Conservation (phyloP, 78 protist species). For the Mastigamoeba balamuthi region DNA sequence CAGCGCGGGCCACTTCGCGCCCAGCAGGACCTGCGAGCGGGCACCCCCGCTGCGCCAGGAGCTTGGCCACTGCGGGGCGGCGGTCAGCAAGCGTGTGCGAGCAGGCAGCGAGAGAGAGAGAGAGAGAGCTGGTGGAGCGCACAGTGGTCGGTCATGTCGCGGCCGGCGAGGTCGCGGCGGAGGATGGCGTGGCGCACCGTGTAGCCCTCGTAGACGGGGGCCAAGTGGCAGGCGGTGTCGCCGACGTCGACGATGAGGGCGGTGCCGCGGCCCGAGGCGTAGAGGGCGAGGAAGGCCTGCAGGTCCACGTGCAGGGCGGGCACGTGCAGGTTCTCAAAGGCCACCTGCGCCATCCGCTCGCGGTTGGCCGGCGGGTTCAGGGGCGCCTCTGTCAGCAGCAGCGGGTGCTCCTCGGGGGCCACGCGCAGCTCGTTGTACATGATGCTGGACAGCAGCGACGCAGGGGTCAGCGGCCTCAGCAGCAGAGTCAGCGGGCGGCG, state of each 20-base stretch:
- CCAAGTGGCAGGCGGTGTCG: conserved; percentile 43
- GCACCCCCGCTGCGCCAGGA: conserved; percentile 45
- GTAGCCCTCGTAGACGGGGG: conserved; percentile 86
- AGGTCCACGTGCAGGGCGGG: conserved; percentile 33
- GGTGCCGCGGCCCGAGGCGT: conserved; percentile 17
- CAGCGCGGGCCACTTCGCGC: conserved; percentile 55
- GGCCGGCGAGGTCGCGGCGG: conserved; percentile 36
- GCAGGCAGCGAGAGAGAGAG: too few species aligned
- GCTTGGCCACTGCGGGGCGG: conserved; percentile 25
- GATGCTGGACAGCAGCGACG: too few species aligned
- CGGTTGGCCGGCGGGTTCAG: conserved; percentile 46
- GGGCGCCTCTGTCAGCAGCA: conserved; percentile 49
- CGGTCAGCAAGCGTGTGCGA: too few species aligned
- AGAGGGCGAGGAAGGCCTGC: conserved; percentile 35
- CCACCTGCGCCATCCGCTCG: conserved; percentile 27
- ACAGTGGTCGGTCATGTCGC: conserved; percentile 61
- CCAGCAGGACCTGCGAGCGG: conserved; percentile 51
- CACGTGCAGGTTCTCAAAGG: conserved; percentile 60
- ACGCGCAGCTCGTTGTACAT: neutral
- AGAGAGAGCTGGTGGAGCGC: too few species aligned
- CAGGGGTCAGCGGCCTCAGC: too few species aligned
- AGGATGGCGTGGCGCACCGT: conserved; percentile 61
- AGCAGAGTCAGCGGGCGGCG: too few species aligned
- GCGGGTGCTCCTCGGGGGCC: conserved; percentile 23
- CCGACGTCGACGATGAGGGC: conserved; percentile 60